These are phyloP conservation scores for Aspergillus niger DNA, from an alignment of 2,329 filamentous ascomycete genomes.

Conservation along the genomic window DNA sequence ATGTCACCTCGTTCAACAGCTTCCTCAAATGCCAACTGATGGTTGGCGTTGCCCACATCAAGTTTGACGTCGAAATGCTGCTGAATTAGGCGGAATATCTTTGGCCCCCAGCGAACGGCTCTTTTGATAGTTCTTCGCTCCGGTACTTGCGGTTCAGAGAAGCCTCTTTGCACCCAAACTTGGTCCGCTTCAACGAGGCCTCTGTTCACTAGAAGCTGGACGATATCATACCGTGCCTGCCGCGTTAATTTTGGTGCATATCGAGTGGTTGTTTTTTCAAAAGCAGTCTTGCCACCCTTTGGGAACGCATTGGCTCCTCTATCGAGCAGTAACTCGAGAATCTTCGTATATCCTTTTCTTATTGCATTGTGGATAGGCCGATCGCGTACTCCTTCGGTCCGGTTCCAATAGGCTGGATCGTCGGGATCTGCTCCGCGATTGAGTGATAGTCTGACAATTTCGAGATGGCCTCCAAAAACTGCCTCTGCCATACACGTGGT, in stretches of 20 bases:
- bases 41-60: neutral
- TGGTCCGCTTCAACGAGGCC: neutral
- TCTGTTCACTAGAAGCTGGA: neutral
- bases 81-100: neutral
- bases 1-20: neutral
- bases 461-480: neutral
- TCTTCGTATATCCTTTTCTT: fast-evolving
- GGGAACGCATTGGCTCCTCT: neutral
- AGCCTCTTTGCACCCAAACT: no score
- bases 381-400: no score
- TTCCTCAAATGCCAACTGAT: neutral
- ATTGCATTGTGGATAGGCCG: neutral
- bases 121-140: neutral
- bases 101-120: fast-evolving
- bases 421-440: neutral
- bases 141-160: no score
- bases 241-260: no score
- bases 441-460: neutral
- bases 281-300: neutral
- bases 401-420: no score
- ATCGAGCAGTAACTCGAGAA: neutral
- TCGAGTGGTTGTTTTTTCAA: neutral
- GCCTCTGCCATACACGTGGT: neutral
- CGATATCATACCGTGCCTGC: neutral
- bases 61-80: neutral